Evolutionary conservation across 1,284 basidiomycete species (phyloP).

Genomic region (Sporisorium scitamineum): DNA sequence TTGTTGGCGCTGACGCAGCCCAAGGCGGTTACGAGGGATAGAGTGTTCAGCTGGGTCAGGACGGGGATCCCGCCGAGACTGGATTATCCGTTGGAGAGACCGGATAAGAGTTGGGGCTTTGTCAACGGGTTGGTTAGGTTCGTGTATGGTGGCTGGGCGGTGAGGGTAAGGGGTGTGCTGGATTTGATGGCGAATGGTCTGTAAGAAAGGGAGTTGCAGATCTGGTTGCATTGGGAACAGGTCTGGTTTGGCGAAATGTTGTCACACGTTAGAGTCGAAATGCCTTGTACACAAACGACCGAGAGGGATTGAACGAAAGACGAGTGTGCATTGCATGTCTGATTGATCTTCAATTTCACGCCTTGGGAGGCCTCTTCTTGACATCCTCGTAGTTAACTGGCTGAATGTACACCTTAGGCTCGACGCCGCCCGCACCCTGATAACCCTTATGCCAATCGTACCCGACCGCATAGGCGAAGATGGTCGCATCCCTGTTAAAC

Average conservation of each 20-base stretch:
- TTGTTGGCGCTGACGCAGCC: conserved; percentile 84
- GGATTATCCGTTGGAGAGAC: conserved; percentile 65
- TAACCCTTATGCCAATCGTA: conserved; percentile 69
- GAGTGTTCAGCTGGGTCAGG: conserved; percentile 82
- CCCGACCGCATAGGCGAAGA: conserved; percentile 67
- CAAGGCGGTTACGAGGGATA: conserved; percentile 87
- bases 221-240: too few species aligned
- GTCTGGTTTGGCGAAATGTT: too few species aligned
- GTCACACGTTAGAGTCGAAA: background rate
- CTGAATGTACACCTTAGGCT: conserved; percentile 62
- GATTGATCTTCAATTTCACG: conserved; percentile 5
- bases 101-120: conserved; percentile 33
- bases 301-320: too few species aligned
- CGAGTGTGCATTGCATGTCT: too few species aligned
- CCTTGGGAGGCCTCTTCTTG: conserved; percentile 62
- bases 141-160: conserved; percentile 26
- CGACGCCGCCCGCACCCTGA: conserved; percentile 50
- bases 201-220: background rate
- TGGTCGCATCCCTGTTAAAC: conserved; percentile 64
- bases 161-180: conserved; percentile 8
- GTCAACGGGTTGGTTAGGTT: conserved; percentile 32
- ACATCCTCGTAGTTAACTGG: conserved; percentile 63
- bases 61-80: conserved; percentile 80
- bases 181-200: conserved; percentile 23
- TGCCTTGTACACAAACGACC: too few species aligned